These are phyloP conservation scores for Phlyctochytrium arcticum DNA, from an alignment of 192 early-diverging fungal genomes.

Conservation along the genomic window DNA sequence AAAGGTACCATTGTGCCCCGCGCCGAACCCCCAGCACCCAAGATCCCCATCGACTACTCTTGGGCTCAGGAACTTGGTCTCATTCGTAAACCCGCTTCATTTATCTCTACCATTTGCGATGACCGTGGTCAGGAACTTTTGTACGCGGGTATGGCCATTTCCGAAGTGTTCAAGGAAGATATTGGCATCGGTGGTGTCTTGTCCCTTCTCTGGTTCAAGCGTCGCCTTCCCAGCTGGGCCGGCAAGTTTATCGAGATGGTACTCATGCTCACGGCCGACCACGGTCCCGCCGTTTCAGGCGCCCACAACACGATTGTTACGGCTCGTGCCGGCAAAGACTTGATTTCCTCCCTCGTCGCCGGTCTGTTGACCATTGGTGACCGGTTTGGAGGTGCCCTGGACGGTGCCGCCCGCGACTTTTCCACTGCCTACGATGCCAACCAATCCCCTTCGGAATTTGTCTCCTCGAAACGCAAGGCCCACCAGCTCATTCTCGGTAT, in stretches of 20 bases:
- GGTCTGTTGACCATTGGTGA: slow-evolving; percentile 97
- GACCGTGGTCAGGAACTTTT: slow-evolving; percentile 98
- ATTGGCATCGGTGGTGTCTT: slow-evolving; percentile 98
- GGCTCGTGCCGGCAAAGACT: slow-evolving; percentile 94
- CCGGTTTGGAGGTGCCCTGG: slow-evolving; percentile 95
- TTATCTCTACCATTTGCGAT: slow-evolving; percentile 98
- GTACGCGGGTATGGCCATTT: slow-evolving; percentile 98
- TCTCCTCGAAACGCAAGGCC: slow-evolving; percentile 88
- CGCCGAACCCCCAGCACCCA: slow-evolving; percentile 89
- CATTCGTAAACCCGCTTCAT: slow-evolving; percentile 96
- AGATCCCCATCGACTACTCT: slow-evolving; percentile 98
- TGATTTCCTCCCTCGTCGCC: slow-evolving; percentile 90
- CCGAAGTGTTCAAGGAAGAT: slow-evolving; percentile 97
- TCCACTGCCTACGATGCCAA: slow-evolving; percentile 89
- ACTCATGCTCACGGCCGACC: slow-evolving; percentile 98
- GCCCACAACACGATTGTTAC: slow-evolving; percentile 72
- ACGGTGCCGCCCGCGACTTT: slow-evolving; percentile 93
- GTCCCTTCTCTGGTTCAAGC: slow-evolving; percentile 97
- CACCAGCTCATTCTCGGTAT: slow-evolving; percentile 98
- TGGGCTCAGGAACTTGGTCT: slow-evolving; percentile 99
- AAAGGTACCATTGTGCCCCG: slow-evolving; percentile 63
- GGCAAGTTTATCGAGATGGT: slow-evolving; percentile 99
- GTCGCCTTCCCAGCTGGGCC: slow-evolving; percentile 90
- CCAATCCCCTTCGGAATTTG: slow-evolving; percentile 89
- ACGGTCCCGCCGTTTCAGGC: slow-evolving; percentile 96